Conservation (phyloP, 805 yeast species). For the Cyberlindnera petersonii region DNA sequence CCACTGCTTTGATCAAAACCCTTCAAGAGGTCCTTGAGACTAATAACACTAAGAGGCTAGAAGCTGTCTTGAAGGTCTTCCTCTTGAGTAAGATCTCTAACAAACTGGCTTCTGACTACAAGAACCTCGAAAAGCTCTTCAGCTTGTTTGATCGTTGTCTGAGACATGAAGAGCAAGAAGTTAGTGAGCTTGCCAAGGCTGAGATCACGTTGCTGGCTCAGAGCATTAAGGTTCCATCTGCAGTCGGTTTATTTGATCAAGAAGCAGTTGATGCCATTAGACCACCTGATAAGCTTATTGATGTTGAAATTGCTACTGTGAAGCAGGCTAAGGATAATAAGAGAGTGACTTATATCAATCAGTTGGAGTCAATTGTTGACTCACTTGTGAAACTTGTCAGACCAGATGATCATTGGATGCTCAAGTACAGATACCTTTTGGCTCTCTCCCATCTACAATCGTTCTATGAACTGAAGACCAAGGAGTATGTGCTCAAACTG, state of each 20-base stretch:
- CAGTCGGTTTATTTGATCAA: slow-evolving; percentile 50
- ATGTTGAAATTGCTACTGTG: slow-evolving; percentile 55
- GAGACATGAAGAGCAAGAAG: slow-evolving; percentile 50
- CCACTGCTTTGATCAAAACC: slow-evolving; percentile 45
- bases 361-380: slow-evolving; percentile 41
- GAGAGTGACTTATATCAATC: slow-evolving; percentile 38
- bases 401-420: slow-evolving; percentile 52
- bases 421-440: slow-evolving; percentile 43
- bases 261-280: slow-evolving; percentile 39
- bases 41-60: slow-evolving; percentile 51
- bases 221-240: slow-evolving; percentile 46
- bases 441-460: slow-evolving; percentile 51
- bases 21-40: slow-evolving; percentile 46
- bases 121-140: slow-evolving; percentile 45
- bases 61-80: slow-evolving; percentile 61
- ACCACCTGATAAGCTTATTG: slow-evolving; percentile 60
- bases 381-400: slow-evolving; percentile 28
- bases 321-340: slow-evolving; percentile 60
- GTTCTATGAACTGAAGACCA: slow-evolving; percentile 45
- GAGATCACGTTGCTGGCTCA: slow-evolving; percentile 41
- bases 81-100: slow-evolving; percentile 53
- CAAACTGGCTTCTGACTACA: slow-evolving; percentile 54
- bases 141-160: slow-evolving; percentile 51
- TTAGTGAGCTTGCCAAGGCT: slow-evolving; percentile 50
- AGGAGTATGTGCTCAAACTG: slow-evolving; percentile 37